Evolutionary conservation across 2,329 filamentous ascomycete species (phyloP).

Genomic region (Aspergillus versicolor): DNA sequence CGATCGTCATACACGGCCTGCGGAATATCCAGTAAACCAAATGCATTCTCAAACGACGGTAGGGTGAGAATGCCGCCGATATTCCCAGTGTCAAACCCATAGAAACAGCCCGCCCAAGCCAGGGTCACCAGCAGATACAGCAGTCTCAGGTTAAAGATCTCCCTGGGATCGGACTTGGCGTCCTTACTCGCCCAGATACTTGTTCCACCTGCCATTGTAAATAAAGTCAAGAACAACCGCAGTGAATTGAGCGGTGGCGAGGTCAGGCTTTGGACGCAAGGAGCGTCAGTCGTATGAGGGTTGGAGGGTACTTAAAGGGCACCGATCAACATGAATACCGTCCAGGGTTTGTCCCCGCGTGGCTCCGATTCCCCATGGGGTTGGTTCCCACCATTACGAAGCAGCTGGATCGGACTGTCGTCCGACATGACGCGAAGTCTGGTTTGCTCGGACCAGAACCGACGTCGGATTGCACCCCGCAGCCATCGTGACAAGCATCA

Average conservation of each 20-base stretch:
- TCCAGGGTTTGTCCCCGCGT: neutral
- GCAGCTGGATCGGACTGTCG: slow-evolving; percentile 1
- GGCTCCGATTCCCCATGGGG: slow-evolving; percentile 3
- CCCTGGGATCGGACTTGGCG: slow-evolving; percentile 2
- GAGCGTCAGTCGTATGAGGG: too few relatives aligned
- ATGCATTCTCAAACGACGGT: slow-evolving; percentile 28
- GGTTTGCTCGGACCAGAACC: neutral
- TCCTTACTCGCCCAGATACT: slow-evolving; percentile 6
- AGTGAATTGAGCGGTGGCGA: too few relatives aligned
- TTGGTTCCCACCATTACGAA: neutral
- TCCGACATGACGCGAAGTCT: neutral
- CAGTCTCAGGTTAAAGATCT: slow-evolving; percentile 3
- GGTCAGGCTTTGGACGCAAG: too few relatives aligned
- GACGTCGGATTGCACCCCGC: neutral
- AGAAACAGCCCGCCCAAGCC: slow-evolving; percentile 36
- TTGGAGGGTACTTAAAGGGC: too few relatives aligned
- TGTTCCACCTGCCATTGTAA: slow-evolving; percentile 2
- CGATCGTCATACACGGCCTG: neutral
- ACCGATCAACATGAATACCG: too few relatives aligned
- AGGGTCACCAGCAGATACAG: slow-evolving; percentile 1
- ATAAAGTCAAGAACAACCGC: neutral
- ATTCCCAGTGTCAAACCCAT: slow-evolving; percentile 42
- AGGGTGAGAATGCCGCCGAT: slow-evolving; percentile 41
- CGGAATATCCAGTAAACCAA: neutral
- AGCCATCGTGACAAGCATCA: too few relatives aligned